These are phyloP conservation scores for Colletotrichum ledebouriae DNA, from an alignment of 2,329 filamentous ascomycete species.

Conservation along the genomic window DNA sequence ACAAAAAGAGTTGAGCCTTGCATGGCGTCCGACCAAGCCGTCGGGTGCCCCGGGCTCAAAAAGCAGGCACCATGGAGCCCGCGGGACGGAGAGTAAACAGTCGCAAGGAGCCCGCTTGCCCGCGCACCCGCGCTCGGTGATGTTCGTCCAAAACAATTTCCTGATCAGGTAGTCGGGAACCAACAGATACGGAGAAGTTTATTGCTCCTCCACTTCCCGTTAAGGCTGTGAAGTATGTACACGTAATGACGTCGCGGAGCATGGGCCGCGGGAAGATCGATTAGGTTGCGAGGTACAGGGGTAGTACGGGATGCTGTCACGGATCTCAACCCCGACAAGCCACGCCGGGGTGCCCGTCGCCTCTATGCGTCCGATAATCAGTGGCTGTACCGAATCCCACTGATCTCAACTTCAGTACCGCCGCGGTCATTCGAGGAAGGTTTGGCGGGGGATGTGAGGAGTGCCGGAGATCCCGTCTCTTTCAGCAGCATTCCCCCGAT, in stretches of 20 bases:
- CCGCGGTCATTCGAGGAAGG: too few relatives aligned
- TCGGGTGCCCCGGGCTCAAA: conserved; percentile 9
- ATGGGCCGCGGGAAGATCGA: conserved; percentile 5
- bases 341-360: not conserved
- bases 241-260: not conserved
- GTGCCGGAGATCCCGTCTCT: too few relatives aligned
- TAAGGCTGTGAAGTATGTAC: too few relatives aligned
- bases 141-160: not conserved
- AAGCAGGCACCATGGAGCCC: conserved; percentile 1
- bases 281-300: not conserved
- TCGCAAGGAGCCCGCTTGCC: not conserved
- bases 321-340: not conserved
- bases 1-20: not conserved
- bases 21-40: conserved; percentile 1
- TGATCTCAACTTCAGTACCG: too few relatives aligned
- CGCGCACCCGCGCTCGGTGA: conserved; percentile 13
- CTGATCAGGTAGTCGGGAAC: not conserved
- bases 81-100: conserved; percentile 1
- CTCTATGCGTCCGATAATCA: not conserved
- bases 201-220: not conserved
- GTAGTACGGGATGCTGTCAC: not conserved
- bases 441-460: too few relatives aligned
- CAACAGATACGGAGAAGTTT: not conserved
- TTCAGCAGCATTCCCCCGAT: too few relatives aligned
- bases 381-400: too few relatives aligned